Base-by-base conservation (phyloP, 1,284 basidiomycete genomes). In the Agroathelia rolfsii region DNA sequence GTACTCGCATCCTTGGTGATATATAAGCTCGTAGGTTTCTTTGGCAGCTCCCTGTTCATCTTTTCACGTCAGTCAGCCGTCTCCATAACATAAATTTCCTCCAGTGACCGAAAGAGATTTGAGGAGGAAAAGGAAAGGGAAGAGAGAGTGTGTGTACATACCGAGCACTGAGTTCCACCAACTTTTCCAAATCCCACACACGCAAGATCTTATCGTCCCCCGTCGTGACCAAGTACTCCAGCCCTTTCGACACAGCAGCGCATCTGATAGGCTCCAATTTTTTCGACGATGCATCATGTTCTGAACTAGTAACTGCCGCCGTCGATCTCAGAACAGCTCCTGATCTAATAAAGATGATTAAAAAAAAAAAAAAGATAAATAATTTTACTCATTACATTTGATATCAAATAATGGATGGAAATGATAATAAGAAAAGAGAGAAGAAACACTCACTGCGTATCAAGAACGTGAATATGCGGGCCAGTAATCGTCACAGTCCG, bases 121-220 rank as follows among this genome's bases (percentile, higher is more conserved):
- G 4, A 18, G 9, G 11, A 34, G n/a, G 11, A 5, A 13, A 18
- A 7, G 21, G 13, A 8, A 29, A 3, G 11, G 10, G 10, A 11
- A 33, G 21, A 28, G 15, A 24, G 26, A 15, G 6, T 20, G 32
- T n/a, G n/a, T n/a, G n/a, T n/a, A 37, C 69, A 29, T 39, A 83
- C 86, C 83, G 64, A 38, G 72, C 63, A 46, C 66, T 83, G 23
- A 77, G 41, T 5, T 80, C 51, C 39, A 59, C 58, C 38, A 83
- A 47, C 2, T 58, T 58, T 3, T 68, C 66, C 4, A 88, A 40
- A 13, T 69, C 61, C 76, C 83, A 90, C 3, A 92, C 64, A 41
- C 72, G 77, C 43, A 95, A 56, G 32, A 56, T 56, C 55, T 95
- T 95, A 56, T 90, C 84, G 35, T 92, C 85, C 8, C 72, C 78